Evolutionary conservation across 345 rosid species (phyloP).

Genomic region (Citrus mangshanensis): DNA sequence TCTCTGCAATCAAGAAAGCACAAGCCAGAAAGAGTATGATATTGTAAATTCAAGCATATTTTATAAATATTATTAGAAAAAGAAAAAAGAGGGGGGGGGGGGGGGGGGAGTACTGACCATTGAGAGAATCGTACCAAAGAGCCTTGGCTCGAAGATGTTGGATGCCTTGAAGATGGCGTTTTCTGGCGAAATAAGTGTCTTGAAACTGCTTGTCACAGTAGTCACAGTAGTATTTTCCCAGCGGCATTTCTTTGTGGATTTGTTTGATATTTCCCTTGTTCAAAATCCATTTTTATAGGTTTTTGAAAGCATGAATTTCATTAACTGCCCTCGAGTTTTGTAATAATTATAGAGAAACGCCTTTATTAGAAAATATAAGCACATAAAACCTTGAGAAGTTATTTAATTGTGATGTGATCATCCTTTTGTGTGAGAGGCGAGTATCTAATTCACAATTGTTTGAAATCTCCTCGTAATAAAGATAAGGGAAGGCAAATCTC

Average conservation of each 20-base stretch:
- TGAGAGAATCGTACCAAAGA: slow-evolving; percentile 55
- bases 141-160: slow-evolving; percentile 86
- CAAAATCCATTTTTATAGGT: no score
- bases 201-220: slow-evolving; percentile 94
- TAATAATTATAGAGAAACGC: background rate
- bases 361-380: background rate
- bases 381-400: background rate
- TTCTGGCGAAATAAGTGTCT: slow-evolving; percentile 72
- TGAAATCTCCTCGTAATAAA: no score
- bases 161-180: slow-evolving; percentile 77
- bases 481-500: no score
- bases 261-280: background rate
- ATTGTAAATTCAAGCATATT: background rate
- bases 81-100: no score
- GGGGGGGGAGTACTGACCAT: slow-evolving; percentile 11
- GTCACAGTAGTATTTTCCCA: slow-evolving; percentile 79
- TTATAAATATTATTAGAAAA: background rate
- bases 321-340: accelerated
- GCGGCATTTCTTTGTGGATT: slow-evolving; percentile 38
- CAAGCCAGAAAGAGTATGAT: background rate
- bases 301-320: background rate
- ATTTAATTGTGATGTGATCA: no score
- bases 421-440: no score
- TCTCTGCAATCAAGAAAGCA: slow-evolving; percentile 20
- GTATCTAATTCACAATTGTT: background rate